Percentiles rank a stretch among this genome's conserved stretches.
These are phyloP conservation scores for Phytophthora tentaculata DNA, from an alignment of 352 stramenopile species.

Conservation along the genomic window DNA sequence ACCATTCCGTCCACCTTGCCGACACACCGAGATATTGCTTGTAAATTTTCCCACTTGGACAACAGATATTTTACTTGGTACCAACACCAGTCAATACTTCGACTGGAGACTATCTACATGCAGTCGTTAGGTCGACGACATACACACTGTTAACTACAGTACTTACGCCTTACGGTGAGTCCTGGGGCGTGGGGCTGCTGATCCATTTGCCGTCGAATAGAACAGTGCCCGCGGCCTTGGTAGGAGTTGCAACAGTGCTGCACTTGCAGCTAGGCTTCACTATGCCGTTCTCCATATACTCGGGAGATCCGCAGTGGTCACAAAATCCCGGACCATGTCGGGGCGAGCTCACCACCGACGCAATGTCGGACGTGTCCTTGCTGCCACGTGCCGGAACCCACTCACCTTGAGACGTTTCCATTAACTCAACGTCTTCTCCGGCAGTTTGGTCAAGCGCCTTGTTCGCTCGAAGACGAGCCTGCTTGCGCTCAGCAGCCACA, in stretches of 20 bases:
- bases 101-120: conserved; percentile 31
- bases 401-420: conserved; percentile 65
- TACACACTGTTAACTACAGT: conserved; percentile 25
- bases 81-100: conserved; percentile 8
- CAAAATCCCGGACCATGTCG: conserved; percentile 39
- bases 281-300: conserved; percentile 52
- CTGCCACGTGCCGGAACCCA: conserved; percentile 57
- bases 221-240: conserved; percentile 35
- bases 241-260: conserved; percentile 13
- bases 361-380: conserved; percentile 19
- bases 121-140: conserved; percentile 20
- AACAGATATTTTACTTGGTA: conserved; percentile 32
- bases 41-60: conserved; percentile 11
- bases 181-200: conserved; percentile 28
- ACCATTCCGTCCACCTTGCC: background rate
- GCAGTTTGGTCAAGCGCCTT: conserved; percentile 42
- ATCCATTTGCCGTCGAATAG: conserved; percentile 52
- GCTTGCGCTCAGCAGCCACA: conserved; percentile 21
- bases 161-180: conserved; percentile 29
- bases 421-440: conserved; percentile 58
- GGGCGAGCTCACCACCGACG: conserved; percentile 30
- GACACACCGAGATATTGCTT: conserved; percentile 24
- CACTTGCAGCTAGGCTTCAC: conserved; percentile 60
- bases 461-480: conserved; percentile 18
- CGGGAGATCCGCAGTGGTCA: conserved; percentile 45